Percentiles rank a stretch among this genome's conserved stretches.
Conservation (phyloP, 768 basidiomycete genomes). For the Phanerochaete sordida region DNA sequence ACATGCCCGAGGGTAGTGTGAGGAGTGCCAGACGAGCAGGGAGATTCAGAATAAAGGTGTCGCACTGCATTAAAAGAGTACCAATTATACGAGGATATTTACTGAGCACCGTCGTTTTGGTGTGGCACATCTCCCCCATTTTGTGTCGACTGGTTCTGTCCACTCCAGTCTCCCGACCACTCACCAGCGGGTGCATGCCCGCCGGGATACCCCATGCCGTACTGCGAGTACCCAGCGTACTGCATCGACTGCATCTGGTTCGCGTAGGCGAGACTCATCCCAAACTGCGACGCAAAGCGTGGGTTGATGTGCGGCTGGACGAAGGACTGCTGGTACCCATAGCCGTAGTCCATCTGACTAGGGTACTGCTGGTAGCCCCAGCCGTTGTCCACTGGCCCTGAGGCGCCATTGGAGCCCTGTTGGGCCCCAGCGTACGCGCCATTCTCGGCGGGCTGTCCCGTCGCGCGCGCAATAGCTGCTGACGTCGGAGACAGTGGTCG, state of each 20-base stretch:
- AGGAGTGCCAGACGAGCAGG: not conserved
- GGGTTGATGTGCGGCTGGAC: conserved; percentile 88
- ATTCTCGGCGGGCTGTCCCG: conserved; percentile 35
- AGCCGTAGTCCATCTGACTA: conserved; percentile 14
- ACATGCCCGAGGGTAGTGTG: no score
- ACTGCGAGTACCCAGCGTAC: not conserved
- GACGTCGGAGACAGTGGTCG: conserved; percentile 41
- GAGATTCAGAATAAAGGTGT: not conserved
- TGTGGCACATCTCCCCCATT: not conserved
- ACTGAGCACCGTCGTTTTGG: not conserved
- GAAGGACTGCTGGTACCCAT: conserved; percentile 23
- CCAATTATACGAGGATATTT: not conserved
- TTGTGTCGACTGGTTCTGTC: not conserved
- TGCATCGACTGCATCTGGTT: not conserved
- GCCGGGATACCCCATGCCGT: not conserved
- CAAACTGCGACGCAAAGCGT: conserved; percentile 67
- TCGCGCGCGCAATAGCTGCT: conserved; percentile 42
- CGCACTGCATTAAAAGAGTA: not conserved
- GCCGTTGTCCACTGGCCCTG: not conserved
- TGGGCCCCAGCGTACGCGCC: conserved; percentile 7
- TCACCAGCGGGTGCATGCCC: not conserved
- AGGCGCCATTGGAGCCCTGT: not conserved
- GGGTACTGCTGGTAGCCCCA: conserved; percentile 20
- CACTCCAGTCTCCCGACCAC: not conserved
- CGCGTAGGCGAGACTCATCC: conserved; percentile 37